Base-by-base conservation (phyloP, 495 filamentous ascomycete species). In the Glarea lozoyensis region DNA sequence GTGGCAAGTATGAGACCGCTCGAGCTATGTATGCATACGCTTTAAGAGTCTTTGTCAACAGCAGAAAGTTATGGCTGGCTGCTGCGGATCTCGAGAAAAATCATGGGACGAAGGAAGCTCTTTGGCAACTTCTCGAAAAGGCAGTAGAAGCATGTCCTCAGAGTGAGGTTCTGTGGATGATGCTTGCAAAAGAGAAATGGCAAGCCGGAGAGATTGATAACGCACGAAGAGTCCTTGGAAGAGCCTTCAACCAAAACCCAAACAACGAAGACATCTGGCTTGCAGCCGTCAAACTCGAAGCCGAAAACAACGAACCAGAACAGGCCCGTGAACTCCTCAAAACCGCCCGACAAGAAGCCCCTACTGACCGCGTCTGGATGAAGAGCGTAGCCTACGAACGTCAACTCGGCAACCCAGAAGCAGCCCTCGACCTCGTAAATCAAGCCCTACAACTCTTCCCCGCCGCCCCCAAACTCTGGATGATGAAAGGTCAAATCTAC, bases 401-500 rank as follows among this genome's bases (percentile, higher is more conserved):
- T 2, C 84, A 88, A 54, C 68, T 86, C 11, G 82, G 82, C 25
- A 81, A 92, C 50, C 69, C 70, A 30, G 82, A 92, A 25, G 80
- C 79, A 0, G 85, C 90, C 0, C 69, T 99, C 2, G 79, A 94
- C 50, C 77, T 97, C 5, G 88, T 87, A 47, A 86, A 82, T 52
- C 78, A 94, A 55, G 93, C 81, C 20, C 70, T 99, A 0, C 81
- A 87, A 42, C 67, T 86, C n/a, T 97, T 92, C 62, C 90, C 93
- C 10, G 76, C 77, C 36, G 76, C 82, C 1, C 78, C 86, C 41
- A 96, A 96, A 59, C 74, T 99, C 10, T 94, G 88, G 81, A 95
- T 95, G 86, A 86, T 94, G 69, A 99, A 97, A 64, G 92, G 93
- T 3, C 92, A 99, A 52, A 86, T 97, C 47, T 99, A 97, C 72